Percentiles rank a stretch among this genome's conserved stretches.
phyloP scores from a whole-genome alignment of 2,329 filamentous ascomycete genomes.

The Daldinia sp. region DNA sequence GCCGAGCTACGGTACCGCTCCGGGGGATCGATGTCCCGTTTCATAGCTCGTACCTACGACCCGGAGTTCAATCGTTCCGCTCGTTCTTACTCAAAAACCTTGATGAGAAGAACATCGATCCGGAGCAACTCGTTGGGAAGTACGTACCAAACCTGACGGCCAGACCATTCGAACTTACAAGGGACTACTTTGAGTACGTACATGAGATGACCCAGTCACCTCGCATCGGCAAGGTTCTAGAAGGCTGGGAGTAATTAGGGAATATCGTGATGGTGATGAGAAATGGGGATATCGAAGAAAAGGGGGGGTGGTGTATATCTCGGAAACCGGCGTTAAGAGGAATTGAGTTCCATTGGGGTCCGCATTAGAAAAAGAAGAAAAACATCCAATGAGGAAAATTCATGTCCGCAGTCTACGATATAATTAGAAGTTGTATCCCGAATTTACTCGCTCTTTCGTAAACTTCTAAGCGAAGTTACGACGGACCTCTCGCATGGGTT shows the following conservation, averaged over 20 bases:
- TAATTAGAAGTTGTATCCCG: constrained; percentile 19
- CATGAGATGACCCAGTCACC: constrained; percentile 41
- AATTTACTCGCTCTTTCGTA: background rate
- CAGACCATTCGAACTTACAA: constrained; percentile 49
- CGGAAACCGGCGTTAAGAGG: constrained; percentile 27
- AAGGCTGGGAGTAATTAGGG: constrained; percentile 37
- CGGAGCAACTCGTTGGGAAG: constrained; percentile 48
- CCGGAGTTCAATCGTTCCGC: constrained; percentile 49
- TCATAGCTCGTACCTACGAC: constrained; percentile 47
- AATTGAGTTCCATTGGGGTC: constrained; percentile 17
- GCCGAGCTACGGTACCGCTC: constrained; percentile 50
- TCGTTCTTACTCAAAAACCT: constrained; percentile 47
- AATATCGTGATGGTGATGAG: constrained; percentile 10
- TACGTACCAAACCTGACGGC: constrained; percentile 54
- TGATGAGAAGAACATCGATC: constrained; percentile 42
- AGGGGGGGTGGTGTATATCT: constrained; percentile 16
- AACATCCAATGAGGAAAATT: constrained; percentile 14
- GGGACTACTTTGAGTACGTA: constrained; percentile 47
- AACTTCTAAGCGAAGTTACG: constrained; percentile 27
- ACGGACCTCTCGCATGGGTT: constrained; percentile 8
- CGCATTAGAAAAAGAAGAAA: background rate
- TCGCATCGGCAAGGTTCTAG: constrained; percentile 41
- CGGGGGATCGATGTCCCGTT: constrained; percentile 53
- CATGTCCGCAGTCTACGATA: constrained; percentile 20
- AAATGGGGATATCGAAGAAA: constrained; percentile 9